Conservation (phyloP, 1,284 basidiomycete genomes). For the Sanguinoderma infundibulare region DNA sequence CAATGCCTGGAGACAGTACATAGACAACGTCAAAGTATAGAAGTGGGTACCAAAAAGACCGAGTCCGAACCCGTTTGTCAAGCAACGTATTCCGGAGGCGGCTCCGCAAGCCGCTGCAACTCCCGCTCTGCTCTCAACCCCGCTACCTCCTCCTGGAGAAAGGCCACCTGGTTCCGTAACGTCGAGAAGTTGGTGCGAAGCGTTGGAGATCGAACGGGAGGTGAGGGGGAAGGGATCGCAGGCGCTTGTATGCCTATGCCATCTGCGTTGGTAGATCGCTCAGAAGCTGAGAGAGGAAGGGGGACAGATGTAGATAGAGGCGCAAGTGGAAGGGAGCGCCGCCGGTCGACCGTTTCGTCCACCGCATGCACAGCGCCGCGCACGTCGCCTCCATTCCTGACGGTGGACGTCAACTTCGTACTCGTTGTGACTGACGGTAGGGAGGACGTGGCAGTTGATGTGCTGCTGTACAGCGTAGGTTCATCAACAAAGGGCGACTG, state of each 20-base stretch:
- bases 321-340: background rate
- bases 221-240: background rate
- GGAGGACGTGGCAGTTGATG: too few relatives aligned
- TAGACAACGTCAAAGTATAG: too few relatives aligned
- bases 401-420: too few relatives aligned
- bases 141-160: conserved; percentile 7
- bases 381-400: too few relatives aligned
- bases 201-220: background rate
- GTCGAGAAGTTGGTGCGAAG: background rate
- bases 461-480: too few relatives aligned
- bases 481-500: too few relatives aligned
- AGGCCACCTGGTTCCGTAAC: conserved; percentile 3
- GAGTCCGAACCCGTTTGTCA: background rate
- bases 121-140: conserved; percentile 5
- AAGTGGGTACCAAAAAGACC: background rate
- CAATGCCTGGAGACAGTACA: too few relatives aligned
- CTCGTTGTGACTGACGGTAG: too few relatives aligned
- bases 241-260: too few relatives aligned
- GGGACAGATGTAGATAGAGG: background rate
- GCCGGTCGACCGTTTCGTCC: too few relatives aligned
- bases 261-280: background rate
- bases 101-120: conserved; percentile 6
- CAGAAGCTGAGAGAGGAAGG: background rate
- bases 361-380: too few relatives aligned
- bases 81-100: conserved; percentile 4